Percentiles rank a stretch among this genome's conserved stretches.
phyloP scores from a whole-genome alignment of 2,329 filamentous ascomycete species.

The Trichoderma asperellum region DNA sequence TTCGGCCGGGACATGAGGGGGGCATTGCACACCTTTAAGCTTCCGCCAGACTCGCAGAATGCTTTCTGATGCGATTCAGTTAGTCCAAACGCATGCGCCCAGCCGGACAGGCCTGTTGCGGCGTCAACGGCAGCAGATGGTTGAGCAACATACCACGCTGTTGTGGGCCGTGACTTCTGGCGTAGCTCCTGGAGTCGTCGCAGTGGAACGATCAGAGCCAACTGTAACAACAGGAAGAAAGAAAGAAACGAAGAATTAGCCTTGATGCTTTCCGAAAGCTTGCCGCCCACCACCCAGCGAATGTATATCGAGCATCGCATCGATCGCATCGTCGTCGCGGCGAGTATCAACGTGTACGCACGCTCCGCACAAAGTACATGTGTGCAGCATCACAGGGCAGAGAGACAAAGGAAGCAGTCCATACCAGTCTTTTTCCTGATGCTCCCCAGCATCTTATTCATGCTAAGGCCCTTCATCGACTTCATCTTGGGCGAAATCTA shows the following conservation, averaged over 20 bases:
- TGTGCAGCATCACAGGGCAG: background rate
- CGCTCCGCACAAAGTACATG: background rate
- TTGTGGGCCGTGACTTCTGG: slow-evolving; percentile 69
- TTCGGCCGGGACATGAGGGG: background rate
- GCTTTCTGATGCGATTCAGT: slow-evolving; percentile 59
- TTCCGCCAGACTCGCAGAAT: slow-evolving; percentile 77
- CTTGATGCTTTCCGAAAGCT: background rate
- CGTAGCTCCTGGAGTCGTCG: slow-evolving; percentile 53
- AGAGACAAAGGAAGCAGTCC: slow-evolving; percentile 14
- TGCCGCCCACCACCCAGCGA: background rate
- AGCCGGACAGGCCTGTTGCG: background rate
- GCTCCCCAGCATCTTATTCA: slow-evolving; percentile 61
- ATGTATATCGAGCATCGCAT: background rate
- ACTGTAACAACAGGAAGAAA: background rate
- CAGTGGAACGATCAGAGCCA: slow-evolving; percentile 30
- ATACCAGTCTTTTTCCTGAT: slow-evolving; percentile 54
- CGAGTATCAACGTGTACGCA: background rate
- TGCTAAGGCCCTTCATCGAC: slow-evolving; percentile 57
- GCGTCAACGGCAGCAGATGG: background rate
- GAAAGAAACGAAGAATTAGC: background rate
- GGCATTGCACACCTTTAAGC: slow-evolving; percentile 53
- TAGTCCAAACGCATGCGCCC: slow-evolving; percentile 30
- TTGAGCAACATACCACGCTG: slow-evolving; percentile 63
- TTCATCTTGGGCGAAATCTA: slow-evolving; percentile 41
- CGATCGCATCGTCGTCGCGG: slow-evolving; percentile 3